These are phyloP conservation scores for Aspergillus fructus DNA, from an alignment of 2,329 filamentous ascomycete species.

Conservation along the genomic window DNA sequence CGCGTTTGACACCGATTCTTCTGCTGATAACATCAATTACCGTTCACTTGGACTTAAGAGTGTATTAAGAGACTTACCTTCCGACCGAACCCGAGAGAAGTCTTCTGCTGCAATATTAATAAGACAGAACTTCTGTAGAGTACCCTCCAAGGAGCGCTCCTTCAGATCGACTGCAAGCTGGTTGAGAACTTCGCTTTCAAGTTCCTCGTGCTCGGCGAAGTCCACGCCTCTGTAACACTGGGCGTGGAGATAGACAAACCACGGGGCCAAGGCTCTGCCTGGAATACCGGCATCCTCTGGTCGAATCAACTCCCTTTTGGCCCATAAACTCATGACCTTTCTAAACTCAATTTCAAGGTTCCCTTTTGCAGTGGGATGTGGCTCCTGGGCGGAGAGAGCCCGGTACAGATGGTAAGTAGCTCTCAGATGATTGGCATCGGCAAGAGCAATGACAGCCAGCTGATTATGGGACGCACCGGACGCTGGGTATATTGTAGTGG, in stretches of 20 bases:
- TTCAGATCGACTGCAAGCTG: slow-evolving; percentile 73
- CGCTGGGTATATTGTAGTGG: slow-evolving; percentile 72
- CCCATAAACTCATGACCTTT: slow-evolving; percentile 60
- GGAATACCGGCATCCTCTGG: slow-evolving; percentile 51
- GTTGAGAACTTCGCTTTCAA: slow-evolving; percentile 82
- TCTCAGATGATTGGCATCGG: slow-evolving; percentile 74
- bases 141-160: slow-evolving; percentile 62
- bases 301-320: slow-evolving; percentile 52
- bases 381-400: slow-evolving; percentile 70
- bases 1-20: slow-evolving; percentile 49
- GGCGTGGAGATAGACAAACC: slow-evolving; percentile 85
- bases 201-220: slow-evolving; percentile 72
- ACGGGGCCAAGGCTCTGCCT: slow-evolving; percentile 65
- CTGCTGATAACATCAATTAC: slow-evolving; percentile 30
- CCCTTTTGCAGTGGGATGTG: slow-evolving; percentile 69
- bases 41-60: not conserved
- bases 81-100: slow-evolving; percentile 62
- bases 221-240: slow-evolving; percentile 75
- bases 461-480: slow-evolving; percentile 87
- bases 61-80: slow-evolving; percentile 46
- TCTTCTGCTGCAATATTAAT: slow-evolving; percentile 84
- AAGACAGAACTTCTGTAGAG: slow-evolving; percentile 75
- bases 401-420: slow-evolving; percentile 89
- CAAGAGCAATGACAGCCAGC: slow-evolving; percentile 79
- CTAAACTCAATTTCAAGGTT: slow-evolving; percentile 82